These are phyloP conservation scores for Vigna radiata DNA, from an alignment of 306 rosid species.

Conservation along the genomic window DNA sequence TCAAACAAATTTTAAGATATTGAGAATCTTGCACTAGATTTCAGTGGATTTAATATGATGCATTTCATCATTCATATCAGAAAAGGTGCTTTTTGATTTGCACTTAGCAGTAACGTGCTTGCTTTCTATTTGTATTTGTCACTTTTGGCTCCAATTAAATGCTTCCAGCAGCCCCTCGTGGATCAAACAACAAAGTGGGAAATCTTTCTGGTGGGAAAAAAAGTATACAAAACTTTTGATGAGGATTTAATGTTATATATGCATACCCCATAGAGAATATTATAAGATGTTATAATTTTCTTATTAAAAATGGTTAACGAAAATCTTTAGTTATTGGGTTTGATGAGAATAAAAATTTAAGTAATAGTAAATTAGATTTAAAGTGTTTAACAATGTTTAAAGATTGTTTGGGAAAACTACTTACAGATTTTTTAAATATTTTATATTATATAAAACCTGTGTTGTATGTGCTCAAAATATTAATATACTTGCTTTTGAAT, in stretches of 20 bases:
- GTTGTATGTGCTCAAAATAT: background rate
- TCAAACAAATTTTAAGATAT: constrained; percentile 22
- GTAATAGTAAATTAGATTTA: background rate
- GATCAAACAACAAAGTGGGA: constrained; percentile 28
- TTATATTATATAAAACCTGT: too few relatives aligned
- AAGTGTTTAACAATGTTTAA: background rate
- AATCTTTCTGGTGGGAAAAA: background rate
- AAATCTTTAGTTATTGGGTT: background rate
- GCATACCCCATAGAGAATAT: background rate
- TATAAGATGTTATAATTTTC: background rate
- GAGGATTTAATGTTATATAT: background rate
- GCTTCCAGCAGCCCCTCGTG: constrained; percentile 1
- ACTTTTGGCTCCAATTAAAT: constrained; percentile 25
- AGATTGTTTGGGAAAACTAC: too few relatives aligned
- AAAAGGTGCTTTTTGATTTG: constrained; percentile 35
- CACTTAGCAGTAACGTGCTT: constrained; percentile 13
- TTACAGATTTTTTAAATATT: too few relatives aligned
- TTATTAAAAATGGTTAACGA: background rate
- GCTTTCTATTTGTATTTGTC: constrained; percentile 28
- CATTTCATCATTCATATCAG: constrained; percentile 15
- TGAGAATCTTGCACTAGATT: constrained; percentile 48
- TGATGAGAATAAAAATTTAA: background rate
- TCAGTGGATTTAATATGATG: constrained; percentile 34
- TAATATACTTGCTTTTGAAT: background rate
- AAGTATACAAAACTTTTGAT: background rate